Percentiles rank a stretch among this genome's conserved stretches.
Conservation (phyloP, 345 rosid species). For the Salix koriyanagi region DNA sequence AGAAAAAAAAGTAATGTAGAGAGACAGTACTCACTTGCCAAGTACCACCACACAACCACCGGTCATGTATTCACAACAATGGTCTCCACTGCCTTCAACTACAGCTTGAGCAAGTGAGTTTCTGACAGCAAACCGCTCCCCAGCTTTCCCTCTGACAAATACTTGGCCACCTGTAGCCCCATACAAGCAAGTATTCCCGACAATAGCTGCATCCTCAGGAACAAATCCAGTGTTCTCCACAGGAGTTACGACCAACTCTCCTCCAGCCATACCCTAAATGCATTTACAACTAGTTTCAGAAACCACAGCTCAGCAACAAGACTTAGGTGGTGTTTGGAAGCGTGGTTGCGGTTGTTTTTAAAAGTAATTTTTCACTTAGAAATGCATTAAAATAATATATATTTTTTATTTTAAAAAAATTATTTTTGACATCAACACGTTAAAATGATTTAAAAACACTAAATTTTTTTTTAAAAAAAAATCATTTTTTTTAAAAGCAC, state of each 20-base stretch:
- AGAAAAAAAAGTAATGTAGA: not conserved
- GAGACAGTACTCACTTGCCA: conserved; percentile 74
- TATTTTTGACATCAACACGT: too few species aligned
- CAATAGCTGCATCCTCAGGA: conserved; percentile 92
- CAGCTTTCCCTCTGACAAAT: conserved; percentile 93
- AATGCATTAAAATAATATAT: too few species aligned
- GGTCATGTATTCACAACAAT: conserved; percentile 98
- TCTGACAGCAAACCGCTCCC: conserved; percentile 97
- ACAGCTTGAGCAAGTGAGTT: conserved; percentile 97
- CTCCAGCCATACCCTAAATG: conserved; percentile 94
- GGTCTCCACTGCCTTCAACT: conserved; percentile 98
- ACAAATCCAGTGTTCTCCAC: conserved; percentile 68
- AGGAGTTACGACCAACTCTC: conserved; percentile 86
- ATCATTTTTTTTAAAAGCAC: too few species aligned
- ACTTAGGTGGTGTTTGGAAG: too few species aligned
- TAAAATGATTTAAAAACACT: too few species aligned
- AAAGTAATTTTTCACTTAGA: too few species aligned
- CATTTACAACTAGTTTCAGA: conserved; percentile 22
- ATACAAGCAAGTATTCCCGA: conserved; percentile 93
- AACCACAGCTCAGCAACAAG: not conserved
- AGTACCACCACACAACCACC: conserved; percentile 94
- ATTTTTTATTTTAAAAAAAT: too few species aligned
- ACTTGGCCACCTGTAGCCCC: conserved; percentile 98
- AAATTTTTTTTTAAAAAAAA: too few species aligned
- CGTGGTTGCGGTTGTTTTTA: too few species aligned